These are phyloP conservation scores for Kwoniella bestiolae DNA, from an alignment of 768 basidiomycete species.

Conservation along the genomic window DNA sequence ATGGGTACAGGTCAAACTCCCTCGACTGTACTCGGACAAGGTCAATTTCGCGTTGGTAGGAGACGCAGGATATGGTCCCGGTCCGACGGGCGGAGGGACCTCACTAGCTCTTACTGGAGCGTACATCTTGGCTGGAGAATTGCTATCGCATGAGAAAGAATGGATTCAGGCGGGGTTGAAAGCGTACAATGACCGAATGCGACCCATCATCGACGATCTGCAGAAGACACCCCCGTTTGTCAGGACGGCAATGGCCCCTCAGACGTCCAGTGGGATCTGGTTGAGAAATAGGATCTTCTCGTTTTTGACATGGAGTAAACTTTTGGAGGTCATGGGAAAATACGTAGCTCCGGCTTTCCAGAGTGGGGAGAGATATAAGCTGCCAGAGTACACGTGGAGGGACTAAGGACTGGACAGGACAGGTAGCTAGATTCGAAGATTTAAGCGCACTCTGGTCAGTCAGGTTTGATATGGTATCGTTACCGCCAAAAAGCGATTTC, in stretches of 20 bases:
- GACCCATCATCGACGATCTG: background rate
- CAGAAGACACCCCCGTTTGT: slow-evolving; percentile 14
- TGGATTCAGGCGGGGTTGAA: background rate
- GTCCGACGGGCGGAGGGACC: slow-evolving; percentile 43
- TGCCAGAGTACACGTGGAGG: background rate
- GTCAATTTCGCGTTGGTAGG: slow-evolving; percentile 34
- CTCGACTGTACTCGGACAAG: slow-evolving; percentile 9
- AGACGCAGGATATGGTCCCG: slow-evolving; percentile 36
- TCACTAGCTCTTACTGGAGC: slow-evolving; percentile 36
- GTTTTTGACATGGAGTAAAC: background rate
- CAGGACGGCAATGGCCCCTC: background rate
- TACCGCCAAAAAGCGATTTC: too few relatives aligned
- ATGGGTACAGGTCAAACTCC: slow-evolving; percentile 29
- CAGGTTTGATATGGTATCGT: too few relatives aligned
- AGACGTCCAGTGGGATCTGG: slow-evolving; percentile 1
- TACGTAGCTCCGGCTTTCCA: background rate
- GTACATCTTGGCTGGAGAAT: slow-evolving; percentile 43
- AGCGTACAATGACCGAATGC: slow-evolving; percentile 5
- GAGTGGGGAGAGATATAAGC: background rate
- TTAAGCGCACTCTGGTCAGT: too few relatives aligned
- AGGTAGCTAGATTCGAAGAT: too few relatives aligned
- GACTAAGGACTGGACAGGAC: background rate
- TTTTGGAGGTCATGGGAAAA: background rate
- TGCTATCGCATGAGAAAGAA: background rate
- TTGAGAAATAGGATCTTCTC: slow-evolving; percentile 2